A percentile compares a stretch with the other conserved stretches of the same genome.
Evolutionary conservation across 2,329 filamentous ascomycete species (phyloP).

Genomic region (Penicillium glabrum): DNA sequence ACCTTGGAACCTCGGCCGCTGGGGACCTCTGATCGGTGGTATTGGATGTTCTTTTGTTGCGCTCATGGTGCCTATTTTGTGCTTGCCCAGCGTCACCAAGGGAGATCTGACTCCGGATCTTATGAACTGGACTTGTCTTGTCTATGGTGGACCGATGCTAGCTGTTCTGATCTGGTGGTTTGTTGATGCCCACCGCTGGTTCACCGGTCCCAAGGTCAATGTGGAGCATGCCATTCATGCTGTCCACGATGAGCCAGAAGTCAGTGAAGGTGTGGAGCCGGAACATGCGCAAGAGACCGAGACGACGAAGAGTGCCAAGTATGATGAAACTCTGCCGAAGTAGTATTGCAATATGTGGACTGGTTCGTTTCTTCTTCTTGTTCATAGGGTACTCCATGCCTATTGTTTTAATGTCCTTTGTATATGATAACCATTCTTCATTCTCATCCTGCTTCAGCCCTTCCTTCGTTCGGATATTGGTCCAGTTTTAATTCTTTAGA

Average conservation of each 20-base stretch:
- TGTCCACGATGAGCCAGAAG: conserved; percentile 20
- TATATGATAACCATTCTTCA: neutral
- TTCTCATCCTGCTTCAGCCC: neutral
- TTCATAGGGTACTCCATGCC: neutral
- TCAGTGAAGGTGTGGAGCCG: conserved; percentile 25
- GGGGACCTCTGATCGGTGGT: conserved; percentile 57
- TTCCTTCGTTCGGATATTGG: neutral
- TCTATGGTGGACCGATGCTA: conserved; percentile 66
- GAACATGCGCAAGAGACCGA: conserved; percentile 2
- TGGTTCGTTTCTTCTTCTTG: neutral
- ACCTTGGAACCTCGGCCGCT: conserved; percentile 67
- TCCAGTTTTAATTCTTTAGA: neutral
- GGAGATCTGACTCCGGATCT: conserved; percentile 49
- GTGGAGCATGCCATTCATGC: conserved; percentile 52
- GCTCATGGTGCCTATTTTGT: conserved; percentile 68
- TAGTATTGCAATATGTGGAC: neutral
- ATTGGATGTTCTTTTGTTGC: conserved; percentile 60
- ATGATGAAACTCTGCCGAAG: conserved; percentile 5
- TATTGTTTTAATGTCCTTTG: neutral
- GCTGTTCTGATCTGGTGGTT: conserved; percentile 62
- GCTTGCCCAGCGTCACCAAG: conserved; percentile 61
- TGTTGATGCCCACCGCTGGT: conserved; percentile 65
- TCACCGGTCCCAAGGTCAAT: conserved; percentile 69
- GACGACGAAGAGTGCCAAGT: conserved; percentile 8
- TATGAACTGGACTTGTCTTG: conserved; percentile 71